These are phyloP conservation scores for Microbotryum intermedium DNA, from an alignment of 1,284 basidiomycete genomes.

Conservation along the genomic window DNA sequence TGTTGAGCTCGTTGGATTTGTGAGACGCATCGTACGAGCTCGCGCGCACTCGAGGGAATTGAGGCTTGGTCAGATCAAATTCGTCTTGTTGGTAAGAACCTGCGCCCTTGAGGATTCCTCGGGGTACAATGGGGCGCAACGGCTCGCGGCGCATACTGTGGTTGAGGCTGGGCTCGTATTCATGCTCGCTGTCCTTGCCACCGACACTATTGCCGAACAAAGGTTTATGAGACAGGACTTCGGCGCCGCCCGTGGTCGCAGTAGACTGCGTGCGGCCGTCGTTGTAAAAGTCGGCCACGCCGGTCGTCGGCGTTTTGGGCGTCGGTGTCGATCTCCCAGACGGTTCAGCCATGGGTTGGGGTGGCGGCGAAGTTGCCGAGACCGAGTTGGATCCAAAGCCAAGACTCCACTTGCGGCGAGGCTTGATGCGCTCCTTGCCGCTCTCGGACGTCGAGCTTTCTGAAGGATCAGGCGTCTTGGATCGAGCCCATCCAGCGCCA, in stretches of 20 bases:
- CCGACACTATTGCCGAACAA: constrained; percentile 10
- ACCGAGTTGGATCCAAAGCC: constrained; percentile 24
- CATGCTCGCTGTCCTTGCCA: constrained; percentile 41
- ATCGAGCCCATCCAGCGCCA: constrained; percentile 9
- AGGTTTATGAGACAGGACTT: constrained; percentile 9
- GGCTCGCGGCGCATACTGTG: constrained; percentile 56
- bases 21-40: constrained; percentile 40
- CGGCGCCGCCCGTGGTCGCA: constrained; percentile 8
- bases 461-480: constrained; percentile 37
- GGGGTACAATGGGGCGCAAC: constrained; percentile 53
- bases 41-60: constrained; percentile 36
- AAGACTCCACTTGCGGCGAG: constrained; percentile 40
- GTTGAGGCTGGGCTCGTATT: constrained; percentile 46
- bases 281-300: not conserved
- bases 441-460: constrained; percentile 38
- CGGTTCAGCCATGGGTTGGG: no score
- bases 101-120: constrained; percentile 80
- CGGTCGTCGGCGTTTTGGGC: not conserved
- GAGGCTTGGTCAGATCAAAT: constrained; percentile 12
- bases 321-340: constrained; percentile 8
- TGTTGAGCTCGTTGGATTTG: constrained; percentile 21
- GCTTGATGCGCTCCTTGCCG: constrained; percentile 41
- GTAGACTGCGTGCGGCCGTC: not conserved
- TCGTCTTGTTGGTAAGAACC: constrained; percentile 30
- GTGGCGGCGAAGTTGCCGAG: no score